Conservation (phyloP, 2,329 filamentous ascomycete genomes). For the Coniochaeta sp. region DNA sequence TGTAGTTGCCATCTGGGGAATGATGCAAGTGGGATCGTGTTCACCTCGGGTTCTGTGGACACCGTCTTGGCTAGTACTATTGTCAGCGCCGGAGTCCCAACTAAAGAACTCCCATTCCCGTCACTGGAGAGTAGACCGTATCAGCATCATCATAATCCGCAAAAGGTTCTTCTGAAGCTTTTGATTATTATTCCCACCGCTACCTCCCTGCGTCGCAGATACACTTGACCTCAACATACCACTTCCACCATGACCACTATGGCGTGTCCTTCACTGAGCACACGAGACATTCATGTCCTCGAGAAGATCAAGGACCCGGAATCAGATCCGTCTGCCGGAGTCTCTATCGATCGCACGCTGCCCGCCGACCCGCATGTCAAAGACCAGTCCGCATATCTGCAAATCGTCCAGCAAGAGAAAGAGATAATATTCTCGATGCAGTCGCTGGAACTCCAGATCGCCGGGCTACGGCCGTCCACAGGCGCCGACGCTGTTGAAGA, state of each 20-base stretch:
- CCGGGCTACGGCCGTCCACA: slow-evolving; percentile 29
- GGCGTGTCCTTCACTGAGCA: slow-evolving; percentile 43
- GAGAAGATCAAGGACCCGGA: slow-evolving; percentile 63
- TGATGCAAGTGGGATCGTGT: too few species aligned
- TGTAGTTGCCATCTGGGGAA: neutral
- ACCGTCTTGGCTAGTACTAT: too few species aligned
- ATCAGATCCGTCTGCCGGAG: slow-evolving; percentile 45
- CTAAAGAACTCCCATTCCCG: too few species aligned
- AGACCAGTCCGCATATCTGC: slow-evolving; percentile 42
- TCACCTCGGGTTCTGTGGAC: too few species aligned
- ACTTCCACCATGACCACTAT: slow-evolving; percentile 24
- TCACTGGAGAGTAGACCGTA: too few species aligned
- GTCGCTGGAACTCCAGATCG: slow-evolving; percentile 45
- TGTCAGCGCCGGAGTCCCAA: too few species aligned
- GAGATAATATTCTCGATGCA: slow-evolving; percentile 49
- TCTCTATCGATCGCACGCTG: slow-evolving; percentile 46
- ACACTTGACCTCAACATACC: neutral
- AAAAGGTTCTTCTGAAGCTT: too few species aligned
- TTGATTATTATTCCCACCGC: neutral
- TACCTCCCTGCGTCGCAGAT: neutral
- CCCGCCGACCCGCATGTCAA: slow-evolving; percentile 52
- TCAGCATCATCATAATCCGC: too few species aligned
- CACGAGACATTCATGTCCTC: slow-evolving; percentile 54
- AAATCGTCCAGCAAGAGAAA: slow-evolving; percentile 42
- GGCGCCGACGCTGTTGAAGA: slow-evolving; percentile 28